Evolutionary conservation across 345 rosid genomes (phyloP), one percentile per base, ranked within the genome.

Genomic region (Erysimum cheiranthoides): DNA sequence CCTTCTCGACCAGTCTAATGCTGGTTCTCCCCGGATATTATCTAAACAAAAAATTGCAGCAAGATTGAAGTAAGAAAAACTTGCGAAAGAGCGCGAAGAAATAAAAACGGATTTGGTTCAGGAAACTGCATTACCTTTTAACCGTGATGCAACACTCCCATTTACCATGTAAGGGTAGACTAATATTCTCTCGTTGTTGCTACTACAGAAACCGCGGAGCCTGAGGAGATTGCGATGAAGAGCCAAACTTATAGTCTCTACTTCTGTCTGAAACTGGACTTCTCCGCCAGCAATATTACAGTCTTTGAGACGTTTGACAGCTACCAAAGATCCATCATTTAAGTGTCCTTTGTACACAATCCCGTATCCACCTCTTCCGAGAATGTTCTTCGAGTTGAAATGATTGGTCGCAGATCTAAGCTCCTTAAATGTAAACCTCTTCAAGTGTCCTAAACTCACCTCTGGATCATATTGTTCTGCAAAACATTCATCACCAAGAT

Each of bases 291-390:
- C 95, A 36, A 88, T 81, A 67, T 87, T 89, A 75, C 87, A 89
- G 81, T 96, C 99, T 71, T 90, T 96, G 73, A 96, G 93, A 84
- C 99, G 91, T 86, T 96, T 96, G 14, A 96, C 98, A 69, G 99
- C 99, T 43, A 96, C 92, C 66, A 91, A 27, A 27, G 87, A 78
- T 34, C 98, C 89, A 67, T 96, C 97, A 56, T 38, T 77, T 77
- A 96, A 81, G 80, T 85, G 80, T 18, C 97, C 99, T 78, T 89
- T 93, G 87, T 88, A 96, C 54, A 95, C 99, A 30, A 92, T 89
- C 54, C 99, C 99, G 34, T 90, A 95, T 53, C 98, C 92, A 9
- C 99, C 99, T 81, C 85, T 85, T 46, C 99, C 98, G 2, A 96
- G 86, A 70, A 96, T 96, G 71, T 96, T 89, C 71, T 90, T 96